These are phyloP conservation scores for Iberis pinnata DNA, from an alignment of 345 rosid species.

Conservation along the genomic window DNA sequence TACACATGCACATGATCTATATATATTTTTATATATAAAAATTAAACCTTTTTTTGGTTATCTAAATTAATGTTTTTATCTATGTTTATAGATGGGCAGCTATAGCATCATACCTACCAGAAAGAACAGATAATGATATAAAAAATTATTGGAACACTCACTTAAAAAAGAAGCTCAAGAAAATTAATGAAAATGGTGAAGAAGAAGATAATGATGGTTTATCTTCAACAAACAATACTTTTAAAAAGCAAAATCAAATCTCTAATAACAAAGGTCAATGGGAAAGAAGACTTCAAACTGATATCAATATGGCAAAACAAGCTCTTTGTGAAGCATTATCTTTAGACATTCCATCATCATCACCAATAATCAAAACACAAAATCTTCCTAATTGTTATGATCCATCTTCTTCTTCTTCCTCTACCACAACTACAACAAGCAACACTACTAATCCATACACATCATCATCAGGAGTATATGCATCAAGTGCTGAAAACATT, in stretches of 20 bases:
- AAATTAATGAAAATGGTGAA: slow-evolving; percentile 33
- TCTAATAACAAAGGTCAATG: slow-evolving; percentile 66
- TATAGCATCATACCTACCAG: slow-evolving; percentile 90
- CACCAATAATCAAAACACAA: neutral
- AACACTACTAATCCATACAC: slow-evolving; percentile 13
- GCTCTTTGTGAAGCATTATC: slow-evolving; percentile 79
- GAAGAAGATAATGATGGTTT: slow-evolving; percentile 16
- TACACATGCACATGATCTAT: neutral
- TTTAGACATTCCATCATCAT: slow-evolving; percentile 36
- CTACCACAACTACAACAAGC: slow-evolving; percentile 26
- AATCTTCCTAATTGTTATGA: slow-evolving; percentile 16
- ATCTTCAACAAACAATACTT: slow-evolving; percentile 15
- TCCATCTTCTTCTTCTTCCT: slow-evolving; percentile 23
- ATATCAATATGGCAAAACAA: slow-evolving; percentile 68
- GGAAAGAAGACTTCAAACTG: slow-evolving; percentile 85
- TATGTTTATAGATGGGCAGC: slow-evolving; percentile 78
- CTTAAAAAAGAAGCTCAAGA: slow-evolving; percentile 69
- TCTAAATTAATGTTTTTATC: neutral
- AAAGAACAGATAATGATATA: slow-evolving; percentile 88
- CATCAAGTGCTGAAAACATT: slow-evolving; percentile 61
- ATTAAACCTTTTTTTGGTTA: neutral
- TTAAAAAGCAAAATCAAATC: slow-evolving; percentile 18
- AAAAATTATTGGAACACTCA: slow-evolving; percentile 92
- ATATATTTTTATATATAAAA: neutral
- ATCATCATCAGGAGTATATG: slow-evolving; percentile 34